These are phyloP conservation scores for Wickerhamomyces ciferrii DNA, from an alignment of 805 yeast species.

Conservation along the genomic window DNA sequence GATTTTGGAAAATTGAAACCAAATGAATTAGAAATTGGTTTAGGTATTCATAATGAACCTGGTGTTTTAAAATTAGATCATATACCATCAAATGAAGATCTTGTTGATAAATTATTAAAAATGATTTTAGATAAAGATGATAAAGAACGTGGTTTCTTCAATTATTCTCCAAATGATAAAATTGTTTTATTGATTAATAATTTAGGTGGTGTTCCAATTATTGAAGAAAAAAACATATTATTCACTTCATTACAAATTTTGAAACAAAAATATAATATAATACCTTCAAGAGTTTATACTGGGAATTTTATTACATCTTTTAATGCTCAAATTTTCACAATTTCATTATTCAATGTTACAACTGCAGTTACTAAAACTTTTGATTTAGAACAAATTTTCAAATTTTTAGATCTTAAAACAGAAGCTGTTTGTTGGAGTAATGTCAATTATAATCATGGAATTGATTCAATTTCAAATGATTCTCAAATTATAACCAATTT, in stretches of 20 bases:
- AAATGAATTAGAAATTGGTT: not conserved
- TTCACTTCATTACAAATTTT: not conserved
- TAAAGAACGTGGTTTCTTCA: conserved; percentile 1
- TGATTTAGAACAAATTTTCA: not conserved
- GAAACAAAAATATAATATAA: not conserved
- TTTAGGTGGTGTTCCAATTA: not conserved
- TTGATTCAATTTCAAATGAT: not conserved
- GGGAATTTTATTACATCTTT: not conserved
- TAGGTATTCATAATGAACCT: not conserved
- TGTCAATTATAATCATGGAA: not conserved
- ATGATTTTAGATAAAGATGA: not conserved
- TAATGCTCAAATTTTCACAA: not conserved
- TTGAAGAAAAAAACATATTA: not conserved
- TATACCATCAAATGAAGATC: not conserved
- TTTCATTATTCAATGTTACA: not conserved
- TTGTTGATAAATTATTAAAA: not conserved
- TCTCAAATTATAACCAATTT: not conserved
- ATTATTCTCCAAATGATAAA: not conserved
- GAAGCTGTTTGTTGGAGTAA: not conserved
- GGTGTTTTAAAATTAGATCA: not conserved
- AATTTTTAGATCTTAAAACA: not conserved
- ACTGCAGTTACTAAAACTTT: not conserved
- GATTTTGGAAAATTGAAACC: not conserved
- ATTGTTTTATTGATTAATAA: not conserved
- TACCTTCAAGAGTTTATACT: not conserved